Evolutionary conservation across 2,329 filamentous ascomycete species (phyloP).

Genomic region (Colletotrichum musae): DNA sequence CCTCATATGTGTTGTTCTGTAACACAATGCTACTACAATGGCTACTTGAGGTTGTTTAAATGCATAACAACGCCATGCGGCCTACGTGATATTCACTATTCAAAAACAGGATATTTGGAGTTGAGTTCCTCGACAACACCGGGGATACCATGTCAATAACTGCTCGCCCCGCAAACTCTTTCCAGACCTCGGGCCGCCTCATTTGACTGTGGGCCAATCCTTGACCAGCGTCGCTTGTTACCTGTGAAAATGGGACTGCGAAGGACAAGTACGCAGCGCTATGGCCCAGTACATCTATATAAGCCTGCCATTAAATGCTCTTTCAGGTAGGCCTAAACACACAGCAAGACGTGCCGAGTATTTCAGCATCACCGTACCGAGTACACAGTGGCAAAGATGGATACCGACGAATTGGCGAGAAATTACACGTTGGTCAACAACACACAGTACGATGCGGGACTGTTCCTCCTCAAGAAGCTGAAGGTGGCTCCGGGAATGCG

Average conservation of each 20-base stretch:
- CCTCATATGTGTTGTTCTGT: no score
- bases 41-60: no score
- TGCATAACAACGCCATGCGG: no score
- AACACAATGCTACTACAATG: no score
- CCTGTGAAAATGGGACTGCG: background rate
- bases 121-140: no score
- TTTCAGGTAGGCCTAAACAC: no score
- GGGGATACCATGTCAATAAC: no score
- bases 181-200: background rate
- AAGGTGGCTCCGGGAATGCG: slow-evolving; percentile 17
- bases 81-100: no score
- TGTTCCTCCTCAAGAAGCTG: slow-evolving; percentile 21
- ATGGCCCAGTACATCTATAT: background rate
- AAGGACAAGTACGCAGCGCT: background rate
- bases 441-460: slow-evolving; percentile 13
- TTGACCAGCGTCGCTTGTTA: background rate
- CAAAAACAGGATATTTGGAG: no score
- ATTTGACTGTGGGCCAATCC: background rate
- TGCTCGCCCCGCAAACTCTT: background rate
- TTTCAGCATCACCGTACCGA: background rate
- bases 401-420: slow-evolving; percentile 20
- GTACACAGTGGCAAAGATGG: background rate
- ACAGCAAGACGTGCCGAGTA: background rate
- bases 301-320: background rate
- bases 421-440: slow-evolving; percentile 24